Conservation (phyloP, 2,329 filamentous ascomycete genomes). For the Rhinocladiella mackenziei region DNA sequence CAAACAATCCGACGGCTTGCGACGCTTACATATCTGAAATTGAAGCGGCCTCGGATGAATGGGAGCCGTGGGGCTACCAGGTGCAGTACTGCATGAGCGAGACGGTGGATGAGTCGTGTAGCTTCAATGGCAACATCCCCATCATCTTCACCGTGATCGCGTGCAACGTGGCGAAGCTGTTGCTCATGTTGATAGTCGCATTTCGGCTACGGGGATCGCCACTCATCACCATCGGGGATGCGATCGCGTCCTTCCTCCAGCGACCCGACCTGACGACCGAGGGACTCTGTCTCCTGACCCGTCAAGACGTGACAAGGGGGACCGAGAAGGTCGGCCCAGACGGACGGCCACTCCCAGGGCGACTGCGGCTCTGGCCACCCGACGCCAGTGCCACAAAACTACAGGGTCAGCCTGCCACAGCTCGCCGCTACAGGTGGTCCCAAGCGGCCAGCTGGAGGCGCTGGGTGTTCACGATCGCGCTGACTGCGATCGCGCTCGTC, state of each 20-base stretch:
- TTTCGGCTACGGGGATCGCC: conserved; percentile 22
- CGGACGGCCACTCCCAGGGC: not conserved
- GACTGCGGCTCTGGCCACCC: not conserved
- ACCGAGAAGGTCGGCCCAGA: not conserved
- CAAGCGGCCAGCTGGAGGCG: conserved; percentile 18
- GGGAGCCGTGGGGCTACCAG: conserved; percentile 17
- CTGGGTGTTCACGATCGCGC: conserved; percentile 14
- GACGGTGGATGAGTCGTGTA: conserved; percentile 16
- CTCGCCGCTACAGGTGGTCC: conserved; percentile 13
- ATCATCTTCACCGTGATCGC: conserved; percentile 25
- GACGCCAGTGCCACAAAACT: too few species aligned
- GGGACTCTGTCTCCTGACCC: conserved; percentile 28
- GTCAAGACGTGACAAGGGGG: conserved; percentile 8
- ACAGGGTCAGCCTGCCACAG: too few species aligned
- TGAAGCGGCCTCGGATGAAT: conserved; percentile 10
- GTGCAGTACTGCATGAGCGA: conserved; percentile 26
- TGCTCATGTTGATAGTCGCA: conserved; percentile 22
- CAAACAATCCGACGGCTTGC: conserved; percentile 4
- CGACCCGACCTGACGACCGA: conserved; percentile 32
- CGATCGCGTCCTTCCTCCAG: conserved; percentile 31
- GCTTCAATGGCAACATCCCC: conserved; percentile 26
- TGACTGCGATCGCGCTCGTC: conserved; percentile 9
- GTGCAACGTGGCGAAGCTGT: conserved; percentile 23
- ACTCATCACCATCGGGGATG: conserved; percentile 33
- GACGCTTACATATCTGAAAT: conserved; percentile 15